Evolutionary conservation across 2,329 filamentous ascomycete genomes (phyloP), one percentile per base, ranked within the genome.

Genomic region (Rosellinia necatrix): DNA sequence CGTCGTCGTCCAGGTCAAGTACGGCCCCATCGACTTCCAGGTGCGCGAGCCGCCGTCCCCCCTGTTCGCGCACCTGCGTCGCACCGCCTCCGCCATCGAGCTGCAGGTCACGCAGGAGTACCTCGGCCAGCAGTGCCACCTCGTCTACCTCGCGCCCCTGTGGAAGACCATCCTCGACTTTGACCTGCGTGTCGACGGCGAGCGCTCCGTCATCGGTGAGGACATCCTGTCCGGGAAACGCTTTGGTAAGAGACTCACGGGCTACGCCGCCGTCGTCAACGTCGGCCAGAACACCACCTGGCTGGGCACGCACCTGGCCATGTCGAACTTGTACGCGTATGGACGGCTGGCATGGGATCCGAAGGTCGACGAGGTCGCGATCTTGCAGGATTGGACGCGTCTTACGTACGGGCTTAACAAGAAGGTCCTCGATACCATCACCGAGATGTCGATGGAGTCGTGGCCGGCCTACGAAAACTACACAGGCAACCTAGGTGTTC

Each of bases 391-490:
- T 56, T 90, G 88, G 88, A 85, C 78, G n/a, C 78, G 81, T 2
- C 74, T 90, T 19, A 90, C 87, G 0, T 90, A 90, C 62, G 79
- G 82, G 1, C 70, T 76, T 9, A 78, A 87, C 53, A 68, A 68
- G 0, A 66, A 71, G 2, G 81, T 90, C n/a, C 62, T 86, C 41
- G 74, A 85, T 22, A 81, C 79, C 0, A 80, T 90, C 50, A 81
- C 79, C 1, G 68, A 81, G 12, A 83, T 90, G 69, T 86, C 84
- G 0, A 84, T 90, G 81, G 76, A 78, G 8, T 89, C 86, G 0
- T 90, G 87, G 87, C 84, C 83, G 0, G 81, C 86, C 0, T 90
- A 90, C 54, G 87, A 89, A 71, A 84, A 85, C 66, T 89, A 90
- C 72, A 83, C 77, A 0, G 87, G 87, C 4, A 90, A 90, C 61